Base-by-base conservation (phyloP, 129 eudicot genomes). In the Pittosporum tobira region DNA sequence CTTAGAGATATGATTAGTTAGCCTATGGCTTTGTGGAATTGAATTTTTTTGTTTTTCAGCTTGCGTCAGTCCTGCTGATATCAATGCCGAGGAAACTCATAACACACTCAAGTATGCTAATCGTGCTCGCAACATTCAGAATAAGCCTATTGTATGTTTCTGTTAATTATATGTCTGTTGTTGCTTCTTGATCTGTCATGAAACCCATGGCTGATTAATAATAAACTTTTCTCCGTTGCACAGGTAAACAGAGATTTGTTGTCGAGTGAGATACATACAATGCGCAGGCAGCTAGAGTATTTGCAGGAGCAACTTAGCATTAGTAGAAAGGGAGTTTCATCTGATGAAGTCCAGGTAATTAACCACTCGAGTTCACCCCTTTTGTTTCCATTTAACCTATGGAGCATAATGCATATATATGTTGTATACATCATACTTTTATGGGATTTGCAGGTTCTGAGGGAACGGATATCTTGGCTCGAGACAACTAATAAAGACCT, bases 21-120 rank as follows among this genome's bases (percentile, higher is more conserved):
- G 51, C 40, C 22, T 40, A 19, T 58, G 16, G 27, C n/a, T 10
- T 58, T 22, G 22, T 44, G 22, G 34, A 37, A 2, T 55, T 30
- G 22, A 15, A 31, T 30, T 8, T 29, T 30, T 43, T 25, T 27
- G 19, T 37, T 48, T 68, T 70, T 68, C 88, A 90, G 95, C 95
- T 24, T 90, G 97, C 77, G 87, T 86, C 57, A 91, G 98, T 75
- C 98, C 96, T 66, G 98, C 98, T 66, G 98, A 91, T 74, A 81
- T 80, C 57, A 86, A 86, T 83, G 94, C 90, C 29, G 98, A 91
- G 75, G 98, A 91, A 83, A 86, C 96, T 66, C 89, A 83, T 21
- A 91, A 91, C 77, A 91, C 98, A 31, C 89, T 91, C 6, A 91
- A 91, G 76, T 91, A 91, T 68, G 96, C 96, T 48, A 91, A 91